Evolutionary conservation across 108 stramenopile genomes (phyloP), one percentile per base, ranked within the genome.

Genomic region (Pelagomonas calceolata): DNA sequence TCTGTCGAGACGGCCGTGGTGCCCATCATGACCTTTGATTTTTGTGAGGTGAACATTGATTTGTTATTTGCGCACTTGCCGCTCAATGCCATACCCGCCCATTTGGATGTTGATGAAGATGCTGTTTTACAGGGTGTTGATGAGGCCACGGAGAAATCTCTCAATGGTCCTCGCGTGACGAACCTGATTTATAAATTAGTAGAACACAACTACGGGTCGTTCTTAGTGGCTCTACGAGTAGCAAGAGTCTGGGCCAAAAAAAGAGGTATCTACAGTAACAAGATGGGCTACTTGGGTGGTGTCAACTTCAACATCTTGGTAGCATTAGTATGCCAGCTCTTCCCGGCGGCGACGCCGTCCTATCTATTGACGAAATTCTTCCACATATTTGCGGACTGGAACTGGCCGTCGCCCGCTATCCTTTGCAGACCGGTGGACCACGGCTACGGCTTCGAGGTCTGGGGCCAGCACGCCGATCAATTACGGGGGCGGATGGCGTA

Each of bases 231-330:
- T 3, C 92, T 98, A 29, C 82, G 95, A 30, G 81, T 88, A 64
- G 91, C 94, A 21, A 77, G 95, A 60, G 91, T 90, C 75, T 98
- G 98, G 98, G 92, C 92, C 70, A 97, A 97, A 73, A 79, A 79
- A 26, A 84, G 96, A n/a, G 98, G 98, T 31, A 60, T 99, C 74
- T 99, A 99, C 79, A 86, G 85, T 68, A 99, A 99, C 86, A 99
- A 99, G 82, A 79, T 91, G 73, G 97, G 97, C 9, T 98, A 95
- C 72, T 88, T 96, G 85, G 98, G 96, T 14, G 92, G 92, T 36
- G 93, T 99, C 65, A 99, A 99, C 81, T 93, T 92, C 83, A 95
- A 95, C 71, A 96, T 99, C 73, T 87, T 94, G 60, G 94, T 94
- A 43, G 93, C 93, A 17, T 80, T 95, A 34, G 82, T 89, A 26